Evolutionary conservation across 192 early-diverging fungal genomes (phyloP), one percentile per base, ranked within the genome.

Genomic region (Coemansia sp.): DNA sequence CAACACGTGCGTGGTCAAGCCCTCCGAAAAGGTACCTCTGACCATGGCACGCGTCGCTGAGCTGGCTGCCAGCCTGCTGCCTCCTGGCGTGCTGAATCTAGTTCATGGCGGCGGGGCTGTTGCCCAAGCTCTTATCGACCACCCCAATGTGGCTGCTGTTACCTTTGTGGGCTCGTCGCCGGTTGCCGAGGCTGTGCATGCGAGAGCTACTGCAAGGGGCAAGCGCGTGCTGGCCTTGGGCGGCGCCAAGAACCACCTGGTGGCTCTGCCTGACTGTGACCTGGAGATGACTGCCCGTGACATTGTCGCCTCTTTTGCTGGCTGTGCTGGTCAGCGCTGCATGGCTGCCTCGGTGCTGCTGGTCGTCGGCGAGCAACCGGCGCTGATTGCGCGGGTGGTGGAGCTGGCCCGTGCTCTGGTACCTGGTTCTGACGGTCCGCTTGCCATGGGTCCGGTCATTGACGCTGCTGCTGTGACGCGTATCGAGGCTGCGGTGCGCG

Each of bases 111-210:
- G 67, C 17, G 55, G 68, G 1, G 16, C 9, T 38, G 84, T 86
- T 9, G 93, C 91, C 30, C 62, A 74, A 52, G 75, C 84, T 30
- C 71, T 94, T 32, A 63, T 86, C 23, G 87, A 87, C 13, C 91
- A 93, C 73, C 81, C 84, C 0, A 70, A 79, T 52, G 87, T 93
- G 33, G 72, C 70, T 23, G 92, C 91, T 0, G 85, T 93, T 61
- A 88, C 92, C 5, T 94, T 94, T 86, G 93, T 94, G 1, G 93
- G 93, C 32, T 91, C 92, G 0, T 89, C 92, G 4, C 79, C 80
- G n/a, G 88, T 94, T n/a, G 92, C 92, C 3, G 87, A 90, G 66
- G 35, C 80, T 28, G 76, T 93, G 0, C 70, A 80, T 17, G 63
- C 76, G 39, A 62, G 82, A 42, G 86, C 86, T 39, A 69, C 84